Percentiles rank a stretch among this genome's conserved stretches.
phyloP scores from a whole-genome alignment of 2,329 filamentous ascomycete genomes.

The Venturia effusa region DNA sequence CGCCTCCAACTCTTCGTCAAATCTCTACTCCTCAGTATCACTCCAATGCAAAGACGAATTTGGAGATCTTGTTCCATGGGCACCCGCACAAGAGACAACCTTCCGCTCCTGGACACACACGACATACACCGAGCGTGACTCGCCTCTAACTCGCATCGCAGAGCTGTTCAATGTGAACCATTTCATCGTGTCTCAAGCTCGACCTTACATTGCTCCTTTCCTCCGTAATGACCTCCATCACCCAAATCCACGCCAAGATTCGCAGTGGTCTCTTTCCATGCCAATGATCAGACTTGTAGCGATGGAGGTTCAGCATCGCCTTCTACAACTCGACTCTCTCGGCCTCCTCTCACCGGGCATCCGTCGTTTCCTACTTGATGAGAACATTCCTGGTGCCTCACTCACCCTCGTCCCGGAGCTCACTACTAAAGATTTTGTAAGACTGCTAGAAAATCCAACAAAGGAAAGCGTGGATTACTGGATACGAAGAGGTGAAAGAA shows the following conservation, averaged over 20 bases:
- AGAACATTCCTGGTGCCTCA: conserved; percentile 65
- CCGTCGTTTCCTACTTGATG: conserved; percentile 69
- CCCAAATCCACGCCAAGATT: conserved; percentile 48
- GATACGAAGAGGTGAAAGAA: conserved; percentile 74
- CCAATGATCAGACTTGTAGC: conserved; percentile 47
- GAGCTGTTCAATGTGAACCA: conserved; percentile 91
- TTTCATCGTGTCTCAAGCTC: conserved; percentile 86
- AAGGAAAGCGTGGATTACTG: conserved; percentile 63
- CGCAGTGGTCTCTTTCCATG: conserved; percentile 45
- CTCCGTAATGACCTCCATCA: conserved; percentile 71
- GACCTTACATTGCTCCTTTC: conserved; percentile 82
- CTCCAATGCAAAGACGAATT: conserved; percentile 70
- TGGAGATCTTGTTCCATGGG: conserved; percentile 65
- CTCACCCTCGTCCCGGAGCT: conserved; percentile 78
- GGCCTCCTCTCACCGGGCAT: conserved; percentile 59
- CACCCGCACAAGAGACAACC: conserved; percentile 46
- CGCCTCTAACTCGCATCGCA: conserved; percentile 53
- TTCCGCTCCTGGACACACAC: conserved; percentile 57
- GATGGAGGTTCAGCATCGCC: conserved; percentile 67
- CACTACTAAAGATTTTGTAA: conserved; percentile 58
- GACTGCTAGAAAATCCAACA: conserved; percentile 74
- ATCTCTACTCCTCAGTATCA: conserved; percentile 54
- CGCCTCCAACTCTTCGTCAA: conserved; percentile 60
- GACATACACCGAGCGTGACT: conserved; percentile 46
- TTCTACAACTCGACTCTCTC: conserved; percentile 70